Percentiles rank a stretch among this genome's conserved stretches.
phyloP scores from a whole-genome alignment of 345 rosid species.

The Brassica incana region DNA sequence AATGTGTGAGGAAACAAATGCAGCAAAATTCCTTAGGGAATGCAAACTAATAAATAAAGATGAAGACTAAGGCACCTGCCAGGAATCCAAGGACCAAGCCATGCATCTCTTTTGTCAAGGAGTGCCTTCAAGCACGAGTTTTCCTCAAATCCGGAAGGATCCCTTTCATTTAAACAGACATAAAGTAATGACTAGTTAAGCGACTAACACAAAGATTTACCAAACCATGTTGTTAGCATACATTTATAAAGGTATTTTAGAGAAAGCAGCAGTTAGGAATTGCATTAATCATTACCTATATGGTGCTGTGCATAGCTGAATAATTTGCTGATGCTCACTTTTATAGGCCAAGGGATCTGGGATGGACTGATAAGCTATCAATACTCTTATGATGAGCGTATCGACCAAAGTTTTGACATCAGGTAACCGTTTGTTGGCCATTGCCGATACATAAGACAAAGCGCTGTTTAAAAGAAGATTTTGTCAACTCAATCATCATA shows the following conservation, averaged over 20 bases:
- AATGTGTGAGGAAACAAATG: constrained; percentile 26
- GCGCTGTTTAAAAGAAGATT: constrained; percentile 60
- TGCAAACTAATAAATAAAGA: constrained; percentile 21
- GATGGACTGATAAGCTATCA: constrained; percentile 82
- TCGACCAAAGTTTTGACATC: constrained; percentile 60
- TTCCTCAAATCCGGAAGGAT: constrained; percentile 84
- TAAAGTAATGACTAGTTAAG: constrained; percentile 16
- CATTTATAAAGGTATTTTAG: not conserved
- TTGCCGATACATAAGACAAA: constrained; percentile 56
- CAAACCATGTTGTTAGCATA: constrained; percentile 24
- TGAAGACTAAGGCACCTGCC: constrained; percentile 68
- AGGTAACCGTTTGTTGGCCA: constrained; percentile 56
- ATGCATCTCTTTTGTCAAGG: constrained; percentile 92
- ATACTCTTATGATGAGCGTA: constrained; percentile 71
- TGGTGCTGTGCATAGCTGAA: constrained; percentile 75
- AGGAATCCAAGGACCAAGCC: constrained; percentile 98
- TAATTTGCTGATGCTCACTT: constrained; percentile 78
- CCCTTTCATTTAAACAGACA: constrained; percentile 54
- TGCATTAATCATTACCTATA: constrained; percentile 49
- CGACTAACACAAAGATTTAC: constrained; percentile 5
- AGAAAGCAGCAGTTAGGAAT: constrained; percentile 2
- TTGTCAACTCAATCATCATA: constrained; percentile 16
- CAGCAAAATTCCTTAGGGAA: not conserved
- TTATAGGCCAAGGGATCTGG: constrained; percentile 85
- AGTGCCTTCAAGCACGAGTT: constrained; percentile 82